Conservation (phyloP, 305 asterid species). For the Rubia tinctorum region DNA sequence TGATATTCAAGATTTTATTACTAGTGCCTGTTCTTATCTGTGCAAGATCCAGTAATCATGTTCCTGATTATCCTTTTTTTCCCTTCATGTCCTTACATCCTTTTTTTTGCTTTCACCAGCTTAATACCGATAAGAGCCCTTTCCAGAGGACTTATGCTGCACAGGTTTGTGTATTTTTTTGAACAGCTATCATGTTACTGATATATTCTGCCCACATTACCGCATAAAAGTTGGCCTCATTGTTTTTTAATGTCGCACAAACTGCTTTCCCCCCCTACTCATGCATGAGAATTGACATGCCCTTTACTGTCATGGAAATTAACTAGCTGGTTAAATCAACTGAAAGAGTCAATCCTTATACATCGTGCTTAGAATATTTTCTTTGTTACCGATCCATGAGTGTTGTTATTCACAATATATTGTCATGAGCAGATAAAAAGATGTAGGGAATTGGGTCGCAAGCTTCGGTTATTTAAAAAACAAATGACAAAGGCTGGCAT, state of each 20-base stretch:
- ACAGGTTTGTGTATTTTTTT: conserved; percentile 50
- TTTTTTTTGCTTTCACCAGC: conserved; percentile 33
- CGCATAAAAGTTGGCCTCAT: not conserved
- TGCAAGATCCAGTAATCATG: not conserved
- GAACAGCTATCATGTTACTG: not conserved
- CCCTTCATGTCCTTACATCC: not conserved
- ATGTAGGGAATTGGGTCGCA: conserved; percentile 64
- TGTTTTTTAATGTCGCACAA: not conserved
- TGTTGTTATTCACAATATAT: conserved; percentile 1
- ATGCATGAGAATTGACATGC: not conserved
- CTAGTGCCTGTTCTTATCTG: not conserved
- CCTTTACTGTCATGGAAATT: not conserved
- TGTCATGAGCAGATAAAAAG: conserved; percentile 41
- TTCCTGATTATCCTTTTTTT: conserved; percentile 2
- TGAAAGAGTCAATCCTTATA: not conserved
- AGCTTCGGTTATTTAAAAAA: conserved; percentile 45
- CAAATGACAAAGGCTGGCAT: conserved; percentile 51
- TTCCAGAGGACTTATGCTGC: conserved; percentile 62
- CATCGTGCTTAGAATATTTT: not conserved
- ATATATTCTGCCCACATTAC: not conserved
- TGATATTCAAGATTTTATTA: not conserved
- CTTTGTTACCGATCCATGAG: not conserved
- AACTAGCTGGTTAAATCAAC: not conserved
- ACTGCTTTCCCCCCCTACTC: not conserved
- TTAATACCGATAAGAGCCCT: conserved; percentile 62